Base-by-base conservation (phyloP, 495 filamentous ascomycete species). In the Talaromyces proteolyticus region DNA sequence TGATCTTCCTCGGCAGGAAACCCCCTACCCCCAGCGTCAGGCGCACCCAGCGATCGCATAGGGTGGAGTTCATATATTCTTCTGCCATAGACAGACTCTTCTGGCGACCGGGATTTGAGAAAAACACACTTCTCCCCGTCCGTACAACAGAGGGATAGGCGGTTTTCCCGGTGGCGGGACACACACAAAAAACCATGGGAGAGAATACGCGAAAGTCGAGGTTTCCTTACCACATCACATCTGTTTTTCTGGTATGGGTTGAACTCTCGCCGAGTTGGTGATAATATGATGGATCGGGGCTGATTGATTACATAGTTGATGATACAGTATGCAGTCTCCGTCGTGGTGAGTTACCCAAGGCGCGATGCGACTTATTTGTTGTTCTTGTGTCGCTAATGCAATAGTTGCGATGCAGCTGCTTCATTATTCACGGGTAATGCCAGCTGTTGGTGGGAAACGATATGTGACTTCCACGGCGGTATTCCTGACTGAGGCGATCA, bases 381-480 rank as follows among this genome's bases (percentile, higher is more conserved):
- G 17, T 4, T 45, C 14, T 7, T 23, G 8, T 17, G 21, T 23
- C 23, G 6, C 42, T 22, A 29, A 20, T 51, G 24, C 44, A 53
- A 25, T 18, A 21, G 26, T 39, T 8, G 7, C 8, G 6, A 16
- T 6, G 18, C 61, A 89, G 87, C 76, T 96, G 36, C 83, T 91
- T 72, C 92, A 95, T 70, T 96, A 96, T 62, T 95, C 91, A 11
- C 79, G 91, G 55, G 79, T 91, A 39, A 98, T 98, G 93, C 85
- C 89, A 5, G 75, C 82, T 17, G 78, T 81, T 25, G 81, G 82
- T 56, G 86, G 88, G 44, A 89, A 88, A 54, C 84, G 91, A 62
- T 98, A 95, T 67, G 84, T 91, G 53, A 82, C 92, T 22, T 96
- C 91, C 14, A 96, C 93, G 21, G 92, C 93, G 12, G 92, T 98